phyloP scores from a whole-genome alignment of 1,139 yeast genomes.

The Spathaspora sp. region DNA sequence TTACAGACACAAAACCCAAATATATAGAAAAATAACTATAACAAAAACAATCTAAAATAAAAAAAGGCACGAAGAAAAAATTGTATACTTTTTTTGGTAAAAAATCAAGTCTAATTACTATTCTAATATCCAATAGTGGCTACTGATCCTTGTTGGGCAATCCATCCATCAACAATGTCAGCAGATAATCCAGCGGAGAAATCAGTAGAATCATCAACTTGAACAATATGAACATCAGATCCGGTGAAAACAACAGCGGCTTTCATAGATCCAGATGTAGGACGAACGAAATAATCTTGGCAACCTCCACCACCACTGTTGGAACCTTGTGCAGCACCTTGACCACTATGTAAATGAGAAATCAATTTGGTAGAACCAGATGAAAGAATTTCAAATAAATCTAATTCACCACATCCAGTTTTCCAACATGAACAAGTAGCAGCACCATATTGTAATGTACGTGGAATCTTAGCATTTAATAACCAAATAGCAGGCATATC shows the following conservation, averaged over 20 bases:
- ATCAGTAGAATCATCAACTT: constrained; percentile 44
- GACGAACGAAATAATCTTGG: constrained; percentile 83
- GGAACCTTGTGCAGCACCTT: constrained; percentile 57
- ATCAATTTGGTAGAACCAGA: constrained; percentile 74
- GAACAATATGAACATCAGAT: constrained; percentile 55
- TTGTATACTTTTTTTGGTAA: neutral
- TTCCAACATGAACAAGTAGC: constrained; percentile 73
- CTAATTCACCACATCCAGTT: constrained; percentile 81
- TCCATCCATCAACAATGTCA: constrained; percentile 58
- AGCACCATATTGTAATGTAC: constrained; percentile 72
- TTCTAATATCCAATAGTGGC: constrained; percentile 21
- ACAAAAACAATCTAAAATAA: neutral
- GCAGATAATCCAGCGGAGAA: constrained; percentile 57
- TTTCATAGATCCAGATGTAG: constrained; percentile 71
- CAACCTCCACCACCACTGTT: constrained; percentile 79
- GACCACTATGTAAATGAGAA: constrained; percentile 84
- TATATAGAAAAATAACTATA: neutral
- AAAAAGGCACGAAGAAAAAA: neutral
- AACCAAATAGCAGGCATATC: constrained; percentile 84
- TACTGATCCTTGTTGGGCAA: constrained; percentile 47
- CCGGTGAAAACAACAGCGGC: constrained; percentile 83
- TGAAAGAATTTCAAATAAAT: constrained; percentile 71
- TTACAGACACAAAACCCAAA: neutral
- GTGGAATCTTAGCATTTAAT: constrained; percentile 72
- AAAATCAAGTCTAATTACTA: neutral